Evolutionary conservation across 129 eudicot species (phyloP).

Genomic region (Centella asiatica): DNA sequence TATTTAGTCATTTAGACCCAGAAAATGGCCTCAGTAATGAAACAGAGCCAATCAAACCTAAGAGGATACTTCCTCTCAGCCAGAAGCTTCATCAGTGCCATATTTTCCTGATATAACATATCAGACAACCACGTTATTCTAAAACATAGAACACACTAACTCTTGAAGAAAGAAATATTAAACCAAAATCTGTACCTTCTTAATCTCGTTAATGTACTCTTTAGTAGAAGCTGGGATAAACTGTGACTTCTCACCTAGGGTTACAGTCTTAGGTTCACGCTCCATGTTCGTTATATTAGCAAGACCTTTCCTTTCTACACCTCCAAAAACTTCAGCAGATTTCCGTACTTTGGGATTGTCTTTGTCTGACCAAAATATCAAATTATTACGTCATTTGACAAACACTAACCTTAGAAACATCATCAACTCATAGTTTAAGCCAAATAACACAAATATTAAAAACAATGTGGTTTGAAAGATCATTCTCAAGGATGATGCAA

Average conservation of each 20-base stretch:
- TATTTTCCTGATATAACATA: constrained; percentile 48
- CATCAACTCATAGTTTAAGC: too few relatives aligned
- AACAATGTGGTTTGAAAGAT: neutral
- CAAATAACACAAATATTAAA: neutral
- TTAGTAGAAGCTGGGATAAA: constrained; percentile 23
- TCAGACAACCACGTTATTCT: constrained; percentile 10
- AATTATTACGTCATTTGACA: neutral
- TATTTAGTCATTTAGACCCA: too few relatives aligned
- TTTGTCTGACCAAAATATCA: constrained; percentile 4
- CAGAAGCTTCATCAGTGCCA: constrained; percentile 44
- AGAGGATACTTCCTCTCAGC: constrained; percentile 65
- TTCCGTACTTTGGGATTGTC: constrained; percentile 30
- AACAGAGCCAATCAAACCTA: neutral
- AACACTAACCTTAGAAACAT: neutral
- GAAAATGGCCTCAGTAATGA: neutral
- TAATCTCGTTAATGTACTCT: constrained; percentile 48
- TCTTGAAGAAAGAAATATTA: neutral
- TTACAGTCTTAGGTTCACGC: constrained; percentile 15
- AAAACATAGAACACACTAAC: neutral
- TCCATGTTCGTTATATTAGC: constrained; percentile 57
- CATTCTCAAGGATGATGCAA: neutral
- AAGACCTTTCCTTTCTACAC: constrained; percentile 41
- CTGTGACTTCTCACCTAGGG: constrained; percentile 31
- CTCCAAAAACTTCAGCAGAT: constrained; percentile 21
- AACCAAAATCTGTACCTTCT: constrained; percentile 39